Evolutionary conservation across 768 basidiomycete genomes (phyloP), one percentile per base, ranked within the genome.

Genomic region (Mrakia frigida): DNA sequence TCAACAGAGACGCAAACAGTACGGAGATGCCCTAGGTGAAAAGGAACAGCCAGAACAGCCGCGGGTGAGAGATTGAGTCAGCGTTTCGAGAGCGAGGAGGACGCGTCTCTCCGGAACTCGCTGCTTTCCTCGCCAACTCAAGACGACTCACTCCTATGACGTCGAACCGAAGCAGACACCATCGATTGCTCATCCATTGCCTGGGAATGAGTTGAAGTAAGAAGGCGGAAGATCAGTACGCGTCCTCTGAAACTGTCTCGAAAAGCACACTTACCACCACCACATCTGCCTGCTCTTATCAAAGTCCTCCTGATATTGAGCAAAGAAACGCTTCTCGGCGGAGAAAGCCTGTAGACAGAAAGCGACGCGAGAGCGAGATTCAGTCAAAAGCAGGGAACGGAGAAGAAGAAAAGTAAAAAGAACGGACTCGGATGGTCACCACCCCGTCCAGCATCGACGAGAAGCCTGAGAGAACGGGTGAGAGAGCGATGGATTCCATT

Each of bases 111-210:
- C 11, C 52, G 4, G 18, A 4, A 6, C 52, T 2, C 18, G 2
- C 52, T 21, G 52, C 52, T 53, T 25, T 18, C 43, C 18, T 2
- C 11, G 52, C 52, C 16, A 23, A 21, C 18, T 11, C 90, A 1
- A 90, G 88, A 28, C 89, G 76, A 39, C 88, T 56, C 13, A 56
- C 91, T 39, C 92, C 92, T 14, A 95, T 87, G 0, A 85, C 79
- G 82, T 97, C 94, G 81, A 93, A 95, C 78, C 91, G 89, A 74
- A 95, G 83, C 53, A 94, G 84, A 2, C 95, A 86, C 92, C 91
- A 93, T 70, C 93, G 85, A 79, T 92, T 94, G 11, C 89, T 90
- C 92, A 94, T 93, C 93, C 93, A 93, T 83, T 91, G 91, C 25
- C 46, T 50, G 46, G 16, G 16, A 46, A 10, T 6, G 6, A 46